Evolutionary conservation across 805 yeast species (phyloP), one percentile per base, ranked within the genome.

Genomic region (Candida succiphila): DNA sequence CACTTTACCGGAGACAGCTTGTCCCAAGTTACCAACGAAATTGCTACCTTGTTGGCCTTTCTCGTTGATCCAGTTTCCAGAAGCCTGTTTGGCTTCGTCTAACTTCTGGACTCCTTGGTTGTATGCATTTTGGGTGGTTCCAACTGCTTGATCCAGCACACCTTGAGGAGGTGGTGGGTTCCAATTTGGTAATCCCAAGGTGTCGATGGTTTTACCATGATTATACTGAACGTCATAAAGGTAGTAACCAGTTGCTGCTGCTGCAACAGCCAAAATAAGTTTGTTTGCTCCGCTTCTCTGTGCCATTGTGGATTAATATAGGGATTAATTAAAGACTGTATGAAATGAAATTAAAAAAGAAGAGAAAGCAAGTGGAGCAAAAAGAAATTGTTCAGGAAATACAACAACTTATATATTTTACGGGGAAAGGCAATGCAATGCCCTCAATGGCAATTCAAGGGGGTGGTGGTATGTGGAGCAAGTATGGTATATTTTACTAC

Each of bases 161-260:
- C 35, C 20, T 25, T 34, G 34, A 18, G 41, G 34, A 10, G 35
- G 30, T 29, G 43, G 35, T 14, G 51, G 49, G 22, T 46, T 48
- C 51, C 51, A 50, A 24, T 50, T 50, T 45, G 46, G 48, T 17
- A 50, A 33, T 1, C 55, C 55, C 13, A 46, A 19, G 21, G 44
- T 42, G 17, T 49, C 51, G 17, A 42, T 34, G 25, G 38, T 46
- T 27, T 37, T 40, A 14, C 56, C 54, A 17, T 49, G 45, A 28
- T 51, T 44, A 32, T 23, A 33, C 25, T 51, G 51, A 17, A 48
- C 53, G 39, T 51, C 53, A 23, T 49, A 43, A 25, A 51, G 37
- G 34, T 51, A 52, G 5, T 43, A 32, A 25, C 55, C 53, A 8
- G 56, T 46, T 7, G 48, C 42, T 17, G 54, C 54, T 10, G 54